Conservation (phyloP, 2,329 filamentous ascomycete genomes). For the Trichoderma pleuroti region DNA sequence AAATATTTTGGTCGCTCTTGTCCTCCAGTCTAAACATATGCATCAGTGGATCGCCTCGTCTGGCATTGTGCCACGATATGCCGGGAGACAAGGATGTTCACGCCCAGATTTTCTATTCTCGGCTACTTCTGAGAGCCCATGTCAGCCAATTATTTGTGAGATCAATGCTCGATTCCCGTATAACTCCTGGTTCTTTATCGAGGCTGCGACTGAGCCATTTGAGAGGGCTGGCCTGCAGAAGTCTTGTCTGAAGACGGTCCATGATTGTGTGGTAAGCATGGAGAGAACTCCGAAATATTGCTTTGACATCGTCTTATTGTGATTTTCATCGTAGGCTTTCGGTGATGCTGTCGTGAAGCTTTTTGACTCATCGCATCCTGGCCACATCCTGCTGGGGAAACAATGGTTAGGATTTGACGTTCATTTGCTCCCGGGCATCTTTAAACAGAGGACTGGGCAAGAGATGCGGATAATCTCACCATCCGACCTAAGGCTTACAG, state of each 20-base stretch:
- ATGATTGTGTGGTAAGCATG: not conserved
- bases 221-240: not conserved
- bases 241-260: not conserved
- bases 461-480: not conserved
- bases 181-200: not conserved
- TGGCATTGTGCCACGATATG: conserved; percentile 3
- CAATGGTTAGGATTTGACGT: not conserved
- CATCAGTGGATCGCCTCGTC: conserved; percentile 3
- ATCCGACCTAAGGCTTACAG: not conserved
- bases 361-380: not conserved
- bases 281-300: not conserved
- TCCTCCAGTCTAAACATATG: not conserved
- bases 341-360: not conserved
- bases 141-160: conserved; percentile 3
- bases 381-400: not conserved
- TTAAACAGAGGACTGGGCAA: not conserved
- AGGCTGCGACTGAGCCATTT: not conserved
- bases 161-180: conserved; percentile 7
- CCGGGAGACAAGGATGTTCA: not conserved
- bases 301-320: not conserved
- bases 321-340: not conserved
- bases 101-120: conserved; percentile 8
- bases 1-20: not conserved
- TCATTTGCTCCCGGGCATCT: not conserved
- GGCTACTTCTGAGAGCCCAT: not conserved